Base-by-base conservation (phyloP, 1,139 yeast genomes). In the Blastobotrys buckinghamii region DNA sequence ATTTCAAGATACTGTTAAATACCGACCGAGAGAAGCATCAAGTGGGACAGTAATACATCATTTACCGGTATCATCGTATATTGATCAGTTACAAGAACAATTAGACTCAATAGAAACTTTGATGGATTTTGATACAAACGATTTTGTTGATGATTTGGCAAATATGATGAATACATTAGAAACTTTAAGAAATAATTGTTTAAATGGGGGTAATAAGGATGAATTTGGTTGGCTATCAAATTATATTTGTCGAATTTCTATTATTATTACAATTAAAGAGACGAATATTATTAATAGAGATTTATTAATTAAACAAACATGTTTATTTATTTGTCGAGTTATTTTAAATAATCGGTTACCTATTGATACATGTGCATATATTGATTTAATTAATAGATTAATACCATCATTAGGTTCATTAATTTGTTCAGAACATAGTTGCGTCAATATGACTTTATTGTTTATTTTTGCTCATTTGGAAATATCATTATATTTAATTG, bases 291-390 rank as follows among this genome's bases (percentile, higher is more conserved):
- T 2, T 17, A 29, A 43, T 27, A 6, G 7, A 20, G 16, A 22
- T n/a, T 29, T 43, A 29, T 32, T 44, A n/a, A 3, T 37, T 16
- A 38, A 32, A 30, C 47, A 44, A 32, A 44, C 42, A 13, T 44
- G 47, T 29, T 33, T 37, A 20, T 44, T 39, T 39, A 6, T 22
- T 8, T 38, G 42, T 24, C 34, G 27, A 10, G 38, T 16, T 16
- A 4, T 19, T 13, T 3, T 7, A 15, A 24, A 13, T 42, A 22
- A 30, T 22, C 24, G 7, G 4, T 22, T 22, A 22, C 24, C 24
- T 5, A 22, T 22, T 22, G 24, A 22, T 22, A 5, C 24, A 12
- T 35, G 22, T 13, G 6, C 10, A 6, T 29, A 29, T 29, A 29
- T 29, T 13, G 32, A 29, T 12, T 29, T 29, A 29, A 29, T 29